Evolutionary conservation across 2,329 filamentous ascomycete genomes (phyloP).

Genomic region (Mariannaea sp.): DNA sequence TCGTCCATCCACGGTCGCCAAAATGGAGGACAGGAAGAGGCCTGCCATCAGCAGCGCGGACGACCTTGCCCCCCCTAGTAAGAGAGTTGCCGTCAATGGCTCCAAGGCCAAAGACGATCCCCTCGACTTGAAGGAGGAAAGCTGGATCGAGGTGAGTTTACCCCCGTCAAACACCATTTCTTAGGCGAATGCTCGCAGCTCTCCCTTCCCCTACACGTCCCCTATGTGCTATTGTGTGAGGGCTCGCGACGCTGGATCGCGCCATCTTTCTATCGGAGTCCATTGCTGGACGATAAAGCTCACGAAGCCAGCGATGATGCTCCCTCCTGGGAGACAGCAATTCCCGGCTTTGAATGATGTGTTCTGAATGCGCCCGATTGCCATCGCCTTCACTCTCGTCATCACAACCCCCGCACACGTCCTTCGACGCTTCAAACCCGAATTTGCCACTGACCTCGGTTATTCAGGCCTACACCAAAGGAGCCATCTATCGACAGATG

Average conservation of each 20-base stretch:
- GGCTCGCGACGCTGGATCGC: conserved; percentile 26
- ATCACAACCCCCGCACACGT: conserved; percentile 28
- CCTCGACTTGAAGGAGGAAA: conserved; percentile 61
- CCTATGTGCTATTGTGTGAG: conserved; percentile 17
- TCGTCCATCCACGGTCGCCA: conserved; percentile 81
- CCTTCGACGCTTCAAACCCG: conserved; percentile 26
- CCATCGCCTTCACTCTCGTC: conserved; percentile 27
- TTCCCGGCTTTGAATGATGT: conserved; percentile 37
- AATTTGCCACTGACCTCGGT: conserved; percentile 34
- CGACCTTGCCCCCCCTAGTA: conserved; percentile 85
- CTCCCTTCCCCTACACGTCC: conserved; percentile 17
- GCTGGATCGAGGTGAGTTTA: conserved; percentile 69
- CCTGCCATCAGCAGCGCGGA: conserved; percentile 79
- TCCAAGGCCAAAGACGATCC: conserved; percentile 61
- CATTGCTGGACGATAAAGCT: conserved; percentile 43
- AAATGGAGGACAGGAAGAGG: conserved; percentile 99
- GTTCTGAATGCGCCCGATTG: conserved; percentile 28
- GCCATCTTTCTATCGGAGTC: conserved; percentile 36
- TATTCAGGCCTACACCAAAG: conserved; percentile 63
- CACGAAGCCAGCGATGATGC: conserved; percentile 46
- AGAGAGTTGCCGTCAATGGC: conserved; percentile 90
- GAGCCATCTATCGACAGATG: conserved; percentile 97
- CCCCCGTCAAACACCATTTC: conserved; percentile 42
- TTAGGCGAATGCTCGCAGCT: conserved; percentile 23
- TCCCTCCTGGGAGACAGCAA: conserved; percentile 40